These are phyloP conservation scores for Hypoxylon crocopeplum DNA, from an alignment of 495 filamentous ascomycete species.

Conservation along the genomic window DNA sequence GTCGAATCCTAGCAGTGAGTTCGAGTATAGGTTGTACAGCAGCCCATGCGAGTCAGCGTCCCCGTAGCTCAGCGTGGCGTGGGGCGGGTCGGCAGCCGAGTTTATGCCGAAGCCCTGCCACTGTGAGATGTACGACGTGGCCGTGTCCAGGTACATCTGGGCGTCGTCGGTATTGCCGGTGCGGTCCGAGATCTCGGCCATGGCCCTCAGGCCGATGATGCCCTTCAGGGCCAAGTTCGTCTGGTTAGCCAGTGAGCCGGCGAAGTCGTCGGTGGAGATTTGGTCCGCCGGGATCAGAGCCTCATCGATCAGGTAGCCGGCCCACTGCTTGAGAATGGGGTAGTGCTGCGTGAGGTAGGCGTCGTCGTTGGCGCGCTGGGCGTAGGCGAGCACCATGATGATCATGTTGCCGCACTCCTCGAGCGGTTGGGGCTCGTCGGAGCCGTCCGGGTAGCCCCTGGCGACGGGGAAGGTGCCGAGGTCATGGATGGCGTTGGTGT, in stretches of 20 bases:
- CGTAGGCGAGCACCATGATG: slow-evolving; percentile 80
- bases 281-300: slow-evolving; percentile 83
- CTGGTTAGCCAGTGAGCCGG: slow-evolving; percentile 86
- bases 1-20: slow-evolving; percentile 73
- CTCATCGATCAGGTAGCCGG: slow-evolving; percentile 81
- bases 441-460: slow-evolving; percentile 84
- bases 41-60: slow-evolving; percentile 61
- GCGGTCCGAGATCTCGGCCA: slow-evolving; percentile 76
- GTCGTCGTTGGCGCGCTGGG: slow-evolving; percentile 51
- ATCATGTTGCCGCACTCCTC: slow-evolving; percentile 97
- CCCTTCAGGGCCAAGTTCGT: slow-evolving; percentile 95
- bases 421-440: slow-evolving; percentile 91
- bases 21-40: slow-evolving; percentile 88
- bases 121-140: slow-evolving; percentile 72
- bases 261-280: slow-evolving; percentile 93
- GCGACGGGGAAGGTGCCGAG: slow-evolving; percentile 91
- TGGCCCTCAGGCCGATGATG: slow-evolving; percentile 92
- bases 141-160: slow-evolving; percentile 68
- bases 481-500: slow-evolving; percentile 87
- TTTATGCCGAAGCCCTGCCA: slow-evolving; percentile 81
- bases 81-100: slow-evolving; percentile 65
- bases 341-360: slow-evolving; percentile 65
- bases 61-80: slow-evolving; percentile 73
- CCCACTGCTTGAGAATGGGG: slow-evolving; percentile 83
- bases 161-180: slow-evolving; percentile 67